phyloP scores from a whole-genome alignment of 1,139 yeast species.

The Debaryomyces coudertii region DNA sequence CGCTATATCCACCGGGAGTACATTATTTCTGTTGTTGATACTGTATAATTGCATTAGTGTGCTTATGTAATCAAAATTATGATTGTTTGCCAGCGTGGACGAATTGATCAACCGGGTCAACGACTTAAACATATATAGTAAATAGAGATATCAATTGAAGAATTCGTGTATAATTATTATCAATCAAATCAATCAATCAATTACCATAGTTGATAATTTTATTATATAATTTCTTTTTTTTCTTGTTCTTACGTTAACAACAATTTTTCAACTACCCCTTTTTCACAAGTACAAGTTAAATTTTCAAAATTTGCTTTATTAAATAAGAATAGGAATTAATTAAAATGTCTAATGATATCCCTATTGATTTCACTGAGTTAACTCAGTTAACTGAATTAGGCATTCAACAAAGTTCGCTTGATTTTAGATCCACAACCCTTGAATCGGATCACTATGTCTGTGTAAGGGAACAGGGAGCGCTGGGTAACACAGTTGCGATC shows the following conservation, averaged over 20 bases:
- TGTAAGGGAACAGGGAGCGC: conserved; percentile 75
- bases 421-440: conserved; percentile 90
- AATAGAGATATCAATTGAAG: conserved; percentile 5
- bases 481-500: conserved; percentile 89
- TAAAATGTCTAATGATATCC: conserved; percentile 62
- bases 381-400: conserved; percentile 85
- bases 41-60: background rate
- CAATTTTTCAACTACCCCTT: conserved; percentile 8
- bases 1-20: background rate
- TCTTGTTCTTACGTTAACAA: conserved; percentile 5
- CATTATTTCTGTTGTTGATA: background rate
- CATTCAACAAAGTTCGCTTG: conserved; percentile 79
- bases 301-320: conserved; percentile 2
- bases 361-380: conserved; percentile 96
- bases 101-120: conserved; percentile 13
- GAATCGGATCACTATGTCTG: conserved; percentile 92
- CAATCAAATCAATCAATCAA: conserved; percentile 13
- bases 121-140: background rate
- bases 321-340: conserved; percentile 6
- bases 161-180: conserved; percentile 4
- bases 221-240: conserved; percentile 10
- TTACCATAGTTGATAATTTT: conserved; percentile 5
- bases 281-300: conserved; percentile 1
- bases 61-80: conserved; percentile 5
- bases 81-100: conserved; percentile 17